Evolutionary conservation across 2,329 filamentous ascomycete species (phyloP), one percentile per base, ranked within the genome.

Genomic region (Exophiala sp.): DNA sequence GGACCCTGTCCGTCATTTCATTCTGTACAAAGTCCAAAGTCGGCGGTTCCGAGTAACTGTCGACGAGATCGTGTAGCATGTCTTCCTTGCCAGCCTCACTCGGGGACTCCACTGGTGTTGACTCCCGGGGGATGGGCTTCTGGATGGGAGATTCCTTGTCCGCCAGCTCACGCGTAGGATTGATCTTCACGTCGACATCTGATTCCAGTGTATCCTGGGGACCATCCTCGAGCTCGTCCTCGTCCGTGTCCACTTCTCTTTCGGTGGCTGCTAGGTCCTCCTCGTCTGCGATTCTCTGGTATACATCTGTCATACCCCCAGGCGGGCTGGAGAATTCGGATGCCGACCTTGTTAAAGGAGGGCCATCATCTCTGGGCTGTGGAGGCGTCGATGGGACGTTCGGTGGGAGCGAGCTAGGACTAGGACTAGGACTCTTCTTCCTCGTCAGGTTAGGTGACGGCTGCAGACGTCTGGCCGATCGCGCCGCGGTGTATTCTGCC

Each of bases 221-320:
- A 13, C 38, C 46, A 34, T 40, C 23, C 14, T 50, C 44, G 13
- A 41, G 58, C 10, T 67, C 64, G 13, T 67, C 65, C 40, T 68
- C 59, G 10, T 59, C 57, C 27, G 56, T 59, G 23, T 50, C 50
- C 13, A 66, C 35, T 18, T 61, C 58, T 35, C 58, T 47, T 34
- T 62, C 69, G 14, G 62, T 57, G 39, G 68, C 65, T 2, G 63
- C 62, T 34, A 70, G 46, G 37, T 65, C 62, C 24, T 66, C 65
- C 30, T 65, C 68, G 37, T 69, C 66, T 14, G 67, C 63, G 46
- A 70, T 70, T 52, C 63, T 62, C 42, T 62, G 61, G 52, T 73
- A 73, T 3, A 63, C 59, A 40, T 73, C 69, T 9, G 59, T 59
- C 7, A 69, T 52, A 43, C 68, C 70, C 22, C 61, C 61, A 1